Evolutionary conservation across 495 filamentous ascomycete species (phyloP).

Genomic region (Amorphotheca resinae): DNA sequence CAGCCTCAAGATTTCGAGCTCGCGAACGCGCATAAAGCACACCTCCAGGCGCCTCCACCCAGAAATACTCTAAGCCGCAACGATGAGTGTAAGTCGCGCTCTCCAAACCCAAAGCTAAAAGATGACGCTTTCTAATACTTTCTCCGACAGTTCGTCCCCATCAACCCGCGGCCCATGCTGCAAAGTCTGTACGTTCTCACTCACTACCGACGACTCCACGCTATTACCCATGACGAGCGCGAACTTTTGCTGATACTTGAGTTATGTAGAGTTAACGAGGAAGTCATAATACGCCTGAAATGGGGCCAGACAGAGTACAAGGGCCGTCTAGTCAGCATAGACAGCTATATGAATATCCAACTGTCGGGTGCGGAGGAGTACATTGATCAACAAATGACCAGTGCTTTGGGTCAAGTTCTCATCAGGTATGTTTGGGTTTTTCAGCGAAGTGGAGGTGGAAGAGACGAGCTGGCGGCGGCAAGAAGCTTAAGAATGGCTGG

Average conservation of each 20-base stretch:
- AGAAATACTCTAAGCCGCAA: slow-evolving; percentile 1
- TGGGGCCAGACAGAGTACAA: slow-evolving; percentile 98
- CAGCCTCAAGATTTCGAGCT: slow-evolving; percentile 15
- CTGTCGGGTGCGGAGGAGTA: slow-evolving; percentile 81
- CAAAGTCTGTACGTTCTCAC: slow-evolving; percentile 59
- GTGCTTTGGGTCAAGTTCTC: slow-evolving; percentile 74
- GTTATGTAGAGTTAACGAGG: slow-evolving; percentile 61
- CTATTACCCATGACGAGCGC: background rate
- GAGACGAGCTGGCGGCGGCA: background rate
- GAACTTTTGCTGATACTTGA: background rate
- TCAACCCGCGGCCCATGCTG: slow-evolving; percentile 85
- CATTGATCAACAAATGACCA: slow-evolving; percentile 77
- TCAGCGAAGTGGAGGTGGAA: background rate
- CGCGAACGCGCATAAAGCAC: slow-evolving; percentile 5
- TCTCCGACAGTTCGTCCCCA: slow-evolving; percentile 53
- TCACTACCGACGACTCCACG: slow-evolving; percentile 1
- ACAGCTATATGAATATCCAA: slow-evolving; percentile 98
- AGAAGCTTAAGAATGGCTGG: background rate
- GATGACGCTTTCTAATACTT: slow-evolving; percentile 3
- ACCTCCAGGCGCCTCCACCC: slow-evolving; percentile 3
- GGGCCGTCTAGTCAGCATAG: slow-evolving; percentile 78
- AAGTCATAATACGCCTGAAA: slow-evolving; percentile 85
- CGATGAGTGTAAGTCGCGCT: slow-evolving; percentile 17
- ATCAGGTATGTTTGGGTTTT: slow-evolving; percentile 54
- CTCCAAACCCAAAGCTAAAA: background rate